Evolutionary conservation across 2,329 filamentous ascomycete genomes (phyloP).

Genomic region (Magnaporthiopsis incrustans): DNA sequence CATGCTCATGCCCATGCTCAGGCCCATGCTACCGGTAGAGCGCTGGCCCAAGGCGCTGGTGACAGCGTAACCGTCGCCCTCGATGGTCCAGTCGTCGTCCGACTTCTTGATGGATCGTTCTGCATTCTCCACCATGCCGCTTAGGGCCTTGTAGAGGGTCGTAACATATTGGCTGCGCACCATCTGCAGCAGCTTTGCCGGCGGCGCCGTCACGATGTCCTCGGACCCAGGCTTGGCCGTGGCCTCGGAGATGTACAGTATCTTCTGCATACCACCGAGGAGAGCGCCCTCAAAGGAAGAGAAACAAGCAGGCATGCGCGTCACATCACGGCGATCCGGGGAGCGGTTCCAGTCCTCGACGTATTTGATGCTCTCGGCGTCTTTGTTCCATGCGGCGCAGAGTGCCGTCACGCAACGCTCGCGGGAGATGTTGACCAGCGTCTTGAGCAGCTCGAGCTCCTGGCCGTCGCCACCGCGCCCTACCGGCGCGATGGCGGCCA

Average conservation of each 20-base stretch:
- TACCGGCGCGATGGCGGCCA: conserved; percentile 67
- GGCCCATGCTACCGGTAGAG: background rate
- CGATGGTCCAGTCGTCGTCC: conserved; percentile 53
- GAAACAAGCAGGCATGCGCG: conserved; percentile 83
- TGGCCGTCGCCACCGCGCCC: conserved; percentile 43
- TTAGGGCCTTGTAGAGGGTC: conserved; percentile 87
- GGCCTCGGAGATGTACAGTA: conserved; percentile 85
- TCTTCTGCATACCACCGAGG: conserved; percentile 84
- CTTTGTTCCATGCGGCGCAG: conserved; percentile 85
- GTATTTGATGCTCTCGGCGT: conserved; percentile 85
- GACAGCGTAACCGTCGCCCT: conserved; percentile 30
- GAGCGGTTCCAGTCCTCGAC: conserved; percentile 91
- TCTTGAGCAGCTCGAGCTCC: conserved; percentile 63
- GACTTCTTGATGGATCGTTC: conserved; percentile 62
- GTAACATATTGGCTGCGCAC: conserved; percentile 88
- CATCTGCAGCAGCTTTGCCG: conserved; percentile 81
- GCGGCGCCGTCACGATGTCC: conserved; percentile 77
- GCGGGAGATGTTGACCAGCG: conserved; percentile 67
- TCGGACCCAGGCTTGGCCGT: conserved; percentile 64
- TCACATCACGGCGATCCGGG: conserved; percentile 74
- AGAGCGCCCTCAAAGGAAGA: conserved; percentile 77
- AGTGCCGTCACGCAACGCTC: conserved; percentile 81
- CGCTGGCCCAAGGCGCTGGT: background rate
- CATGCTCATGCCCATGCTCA: conserved; percentile 5
- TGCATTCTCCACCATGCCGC: conserved; percentile 94